Evolutionary conservation across 2,329 filamentous ascomycete genomes (phyloP).

Genomic region (Pyricularia sp.): DNA sequence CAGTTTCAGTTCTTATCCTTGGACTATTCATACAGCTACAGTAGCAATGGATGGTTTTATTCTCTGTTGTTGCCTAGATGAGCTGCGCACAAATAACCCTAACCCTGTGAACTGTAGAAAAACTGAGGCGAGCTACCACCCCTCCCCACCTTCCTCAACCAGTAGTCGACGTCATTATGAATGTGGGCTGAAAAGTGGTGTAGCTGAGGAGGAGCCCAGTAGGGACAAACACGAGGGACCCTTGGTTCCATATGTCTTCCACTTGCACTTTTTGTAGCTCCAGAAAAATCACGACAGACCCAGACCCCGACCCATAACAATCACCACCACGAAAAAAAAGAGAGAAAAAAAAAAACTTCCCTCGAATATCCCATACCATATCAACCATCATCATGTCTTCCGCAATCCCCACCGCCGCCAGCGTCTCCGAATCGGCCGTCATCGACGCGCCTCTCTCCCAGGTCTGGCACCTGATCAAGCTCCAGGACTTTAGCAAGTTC

Average conservation of each 20-base stretch:
- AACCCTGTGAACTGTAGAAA: neutral
- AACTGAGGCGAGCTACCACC: neutral
- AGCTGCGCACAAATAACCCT: neutral
- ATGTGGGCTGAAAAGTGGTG: neutral
- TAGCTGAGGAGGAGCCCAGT: neutral
- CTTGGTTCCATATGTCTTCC: neutral
- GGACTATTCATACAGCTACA: too few relatives aligned
- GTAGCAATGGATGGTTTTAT: too few relatives aligned
- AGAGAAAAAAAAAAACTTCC: too few relatives aligned
- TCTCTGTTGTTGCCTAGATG: too few relatives aligned
- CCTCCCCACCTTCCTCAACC: neutral
- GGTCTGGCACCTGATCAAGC: conserved; percentile 70
- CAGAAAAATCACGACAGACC: too few relatives aligned
- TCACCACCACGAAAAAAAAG: neutral
- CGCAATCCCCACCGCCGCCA: conserved; percentile 55
- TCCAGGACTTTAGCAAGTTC: conserved; percentile 59
- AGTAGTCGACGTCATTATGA: neutral
- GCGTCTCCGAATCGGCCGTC: conserved; percentile 56
- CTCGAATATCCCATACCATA: neutral
- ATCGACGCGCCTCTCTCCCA: conserved; percentile 56
- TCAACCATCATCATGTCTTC: conserved; percentile 14
- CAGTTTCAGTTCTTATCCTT: too few relatives aligned
- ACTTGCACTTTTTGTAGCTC: too few relatives aligned
- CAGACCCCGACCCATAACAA: neutral
- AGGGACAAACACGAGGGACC: neutral